phyloP scores from a whole-genome alignment of 139 green algal species.

The Microglena sp. region DNA sequence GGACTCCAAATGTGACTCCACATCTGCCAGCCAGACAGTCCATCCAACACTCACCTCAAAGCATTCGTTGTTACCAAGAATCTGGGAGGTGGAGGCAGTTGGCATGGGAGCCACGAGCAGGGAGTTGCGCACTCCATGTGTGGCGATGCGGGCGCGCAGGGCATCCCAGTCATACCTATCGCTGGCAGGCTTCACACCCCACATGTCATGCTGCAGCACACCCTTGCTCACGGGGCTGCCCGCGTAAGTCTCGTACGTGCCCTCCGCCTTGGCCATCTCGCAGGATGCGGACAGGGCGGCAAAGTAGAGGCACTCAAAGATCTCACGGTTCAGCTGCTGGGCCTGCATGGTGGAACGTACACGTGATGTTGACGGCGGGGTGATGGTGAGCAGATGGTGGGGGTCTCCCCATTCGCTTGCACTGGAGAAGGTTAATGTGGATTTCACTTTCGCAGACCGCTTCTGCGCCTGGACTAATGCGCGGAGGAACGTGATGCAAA shows the following conservation, averaged over 20 bases:
- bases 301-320: constrained; percentile 98
- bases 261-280: constrained; percentile 67
- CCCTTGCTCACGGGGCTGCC: constrained; percentile 73
- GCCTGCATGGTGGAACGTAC: constrained; percentile 12
- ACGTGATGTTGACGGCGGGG: constrained; percentile 22
- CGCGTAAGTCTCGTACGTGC: constrained; percentile 83
- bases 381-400: no score
- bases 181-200: constrained; percentile 60
- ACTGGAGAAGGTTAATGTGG: no score
- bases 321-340: constrained; percentile 75
- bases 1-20: no score
- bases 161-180: constrained; percentile 75
- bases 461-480: no score
- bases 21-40: no score
- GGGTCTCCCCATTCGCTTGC: no score
- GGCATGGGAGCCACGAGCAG: constrained; percentile 97
- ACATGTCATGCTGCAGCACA: constrained; percentile 93
- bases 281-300: constrained; percentile 71
- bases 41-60: no score
- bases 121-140: constrained; percentile 91
- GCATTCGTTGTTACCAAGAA: no score
- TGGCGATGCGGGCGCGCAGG: constrained; percentile 63
- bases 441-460: no score
- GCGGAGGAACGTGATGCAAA: no score
- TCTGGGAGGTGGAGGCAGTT: constrained; percentile 88